Evolutionary conservation across 768 basidiomycete species (phyloP), one percentile per base, ranked within the genome.

Genomic region (Rhizopogon salebrosus): DNA sequence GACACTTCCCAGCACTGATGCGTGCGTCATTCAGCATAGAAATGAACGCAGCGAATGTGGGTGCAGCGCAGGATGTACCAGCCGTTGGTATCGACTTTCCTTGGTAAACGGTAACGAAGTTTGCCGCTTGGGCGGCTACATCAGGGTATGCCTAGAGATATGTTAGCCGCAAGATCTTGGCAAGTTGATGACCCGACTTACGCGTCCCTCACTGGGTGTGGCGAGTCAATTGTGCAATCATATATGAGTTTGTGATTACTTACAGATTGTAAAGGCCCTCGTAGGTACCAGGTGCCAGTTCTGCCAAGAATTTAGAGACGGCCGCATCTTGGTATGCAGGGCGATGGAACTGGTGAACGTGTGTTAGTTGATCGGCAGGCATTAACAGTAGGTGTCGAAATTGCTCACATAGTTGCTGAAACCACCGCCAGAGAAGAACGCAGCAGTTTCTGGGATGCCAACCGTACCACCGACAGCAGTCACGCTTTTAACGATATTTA

Each of bases 391-490:
- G n/a, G n/a, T n/a, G n/a, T 14, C 20, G 8, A 11, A 14, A 13
- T 35, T 6, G 72, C 77, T 57, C 11, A 85, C 84, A 49, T 80
- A 80, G 56, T 85, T 73, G 62, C 85, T 87, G 70, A 89, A 90
- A 3, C 87, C 87, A 34, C 87, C 87, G 1, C 85, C 84, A 11
- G 84, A 87, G 70, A 87, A 84, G 56, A 49, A 63, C 0, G 76
- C 78, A 0, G 80, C 81, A 13, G 72, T 72, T 63, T 90, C 87
- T 0, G 84, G 86, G 46, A 85, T 67, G 37, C 68, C 55, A 22
- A 64, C 66, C 1, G 87, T 89, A 8, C 80, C 88, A 6, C 88
- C 88, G 3, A 91, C 87, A 3, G 83, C 56, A 3, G 88, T 91
- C 18, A 88, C 83, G 56, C 87, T 89, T 22, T 41, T 8, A 6